Evolutionary conservation across 2,329 filamentous ascomycete genomes (phyloP).

Genomic region (Fusarium zealandicum): DNA sequence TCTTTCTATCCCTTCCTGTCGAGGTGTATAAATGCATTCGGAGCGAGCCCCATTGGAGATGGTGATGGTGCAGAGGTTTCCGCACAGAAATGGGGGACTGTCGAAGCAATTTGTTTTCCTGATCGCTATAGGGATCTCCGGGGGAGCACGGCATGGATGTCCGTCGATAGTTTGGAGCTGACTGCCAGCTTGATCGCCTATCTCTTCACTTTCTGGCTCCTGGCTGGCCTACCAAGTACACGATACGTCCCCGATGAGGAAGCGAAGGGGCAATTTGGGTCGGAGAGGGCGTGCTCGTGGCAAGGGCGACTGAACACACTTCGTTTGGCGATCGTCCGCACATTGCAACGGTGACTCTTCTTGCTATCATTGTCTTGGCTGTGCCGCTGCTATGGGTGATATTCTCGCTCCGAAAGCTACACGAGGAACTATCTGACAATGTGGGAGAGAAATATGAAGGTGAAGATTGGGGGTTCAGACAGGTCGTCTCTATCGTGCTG

Average conservation of each 20-base stretch:
- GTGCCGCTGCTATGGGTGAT: slow-evolving; percentile 19
- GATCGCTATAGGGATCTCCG: slow-evolving; percentile 1
- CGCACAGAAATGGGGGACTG: background rate
- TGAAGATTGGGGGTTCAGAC: slow-evolving; percentile 31
- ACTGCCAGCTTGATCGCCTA: slow-evolving; percentile 15
- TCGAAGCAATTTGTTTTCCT: slow-evolving; percentile 24
- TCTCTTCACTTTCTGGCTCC: slow-evolving; percentile 20
- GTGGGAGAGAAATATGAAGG: slow-evolving; percentile 10
- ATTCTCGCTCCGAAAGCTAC: slow-evolving; percentile 16
- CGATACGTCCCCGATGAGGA: background rate
- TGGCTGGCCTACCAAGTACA: slow-evolving; percentile 11
- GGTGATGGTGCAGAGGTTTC: slow-evolving; percentile 14
- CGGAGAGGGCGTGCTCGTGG: background rate
- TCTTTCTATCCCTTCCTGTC: slow-evolving; percentile 40
- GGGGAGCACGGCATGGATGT: slow-evolving; percentile 4
- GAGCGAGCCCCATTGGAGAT: slow-evolving; percentile 17
- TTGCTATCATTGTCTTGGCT: slow-evolving; percentile 2
- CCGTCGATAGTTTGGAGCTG: slow-evolving; percentile 10
- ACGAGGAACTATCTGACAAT: slow-evolving; percentile 1
- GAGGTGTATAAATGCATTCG: slow-evolving; percentile 34
- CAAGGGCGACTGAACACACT: background rate
- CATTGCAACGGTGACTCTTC: slow-evolving; percentile 6
- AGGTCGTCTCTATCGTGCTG: slow-evolving; percentile 36
- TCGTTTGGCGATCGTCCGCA: slow-evolving; percentile 6
- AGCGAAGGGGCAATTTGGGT: background rate